A percentile compares a stretch with the other conserved stretches of the same genome.
Conservation (phyloP, 2,329 filamentous ascomycete genomes). For the Teratosphaeria epicoccoides region DNA sequence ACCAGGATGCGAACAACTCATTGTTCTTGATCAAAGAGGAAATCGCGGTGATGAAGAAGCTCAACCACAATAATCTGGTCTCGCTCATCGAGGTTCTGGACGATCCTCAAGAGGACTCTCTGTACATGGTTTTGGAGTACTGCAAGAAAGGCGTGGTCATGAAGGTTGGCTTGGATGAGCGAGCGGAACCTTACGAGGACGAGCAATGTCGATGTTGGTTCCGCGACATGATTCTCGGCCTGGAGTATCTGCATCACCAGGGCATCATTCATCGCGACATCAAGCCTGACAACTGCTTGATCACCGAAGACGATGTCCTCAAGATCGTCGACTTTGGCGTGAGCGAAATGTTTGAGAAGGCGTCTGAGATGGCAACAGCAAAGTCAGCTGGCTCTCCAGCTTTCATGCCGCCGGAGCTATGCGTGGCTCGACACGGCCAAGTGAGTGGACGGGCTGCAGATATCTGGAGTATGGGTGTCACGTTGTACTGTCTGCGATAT, state of each 20-base stretch:
- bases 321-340: constrained; percentile 99
- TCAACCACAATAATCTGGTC: constrained; percentile 90
- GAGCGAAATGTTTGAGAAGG: constrained; percentile 94
- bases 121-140: constrained; percentile 99
- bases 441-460: constrained; percentile 84
- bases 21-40: constrained; percentile 87
- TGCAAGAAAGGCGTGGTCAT: constrained; percentile 97
- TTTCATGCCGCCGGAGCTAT: constrained; percentile 88
- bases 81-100: constrained; percentile 88
- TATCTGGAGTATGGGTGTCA: constrained; percentile 98
- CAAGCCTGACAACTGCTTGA: constrained; percentile 89
- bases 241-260: constrained; percentile 91
- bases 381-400: constrained; percentile 93
- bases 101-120: constrained; percentile 85
- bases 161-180: constrained; percentile 82
- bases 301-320: constrained; percentile 84
- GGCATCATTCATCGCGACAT: constrained; percentile 94
- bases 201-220: constrained; percentile 87
- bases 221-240: constrained; percentile 83
- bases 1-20: constrained; percentile 43
- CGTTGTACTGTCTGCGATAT: constrained; percentile 83
- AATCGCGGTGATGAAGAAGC: constrained; percentile 98
- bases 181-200: constrained; percentile 68
- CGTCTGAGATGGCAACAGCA: constrained; percentile 74
- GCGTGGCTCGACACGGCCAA: constrained; percentile 72